A percentile compares a stretch with the other conserved stretches of the same genome.
These are phyloP conservation scores for Russula dissimulans DNA, from an alignment of 768 basidiomycete species.

Conservation along the genomic window DNA sequence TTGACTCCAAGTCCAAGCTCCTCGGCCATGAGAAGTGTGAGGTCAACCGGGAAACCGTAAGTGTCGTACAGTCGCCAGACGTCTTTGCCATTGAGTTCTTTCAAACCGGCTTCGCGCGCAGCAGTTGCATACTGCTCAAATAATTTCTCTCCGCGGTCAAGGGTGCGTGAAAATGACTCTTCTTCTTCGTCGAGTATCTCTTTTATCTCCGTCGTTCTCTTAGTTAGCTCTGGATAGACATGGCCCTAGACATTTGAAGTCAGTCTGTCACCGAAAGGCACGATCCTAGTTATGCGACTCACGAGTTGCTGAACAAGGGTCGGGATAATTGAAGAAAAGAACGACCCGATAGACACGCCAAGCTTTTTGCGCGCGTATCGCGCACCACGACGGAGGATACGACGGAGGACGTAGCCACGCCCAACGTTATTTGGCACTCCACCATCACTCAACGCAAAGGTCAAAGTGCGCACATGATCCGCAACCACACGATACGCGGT, in stretches of 20 bases:
- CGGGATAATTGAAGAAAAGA: conserved; percentile 90
- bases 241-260: conserved; percentile 43
- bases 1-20: conserved; percentile 81
- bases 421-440: conserved; percentile 96
- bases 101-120: conserved; percentile 52
- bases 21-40: conserved; percentile 95
- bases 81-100: conserved; percentile 77
- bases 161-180: conserved; percentile 92
- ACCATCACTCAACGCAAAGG: conserved; percentile 93
- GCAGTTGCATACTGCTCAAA: conserved; percentile 80
- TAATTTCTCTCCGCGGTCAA: conserved; percentile 92
- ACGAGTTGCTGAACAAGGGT: conserved; percentile 87
- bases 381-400: conserved; percentile 90
- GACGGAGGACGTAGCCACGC: conserved; percentile 91
- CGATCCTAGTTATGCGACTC: conserved; percentile 20
- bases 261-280: neutral
- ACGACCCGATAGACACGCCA: conserved; percentile 82
- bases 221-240: conserved; percentile 89
- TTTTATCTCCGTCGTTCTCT: conserved; percentile 72
- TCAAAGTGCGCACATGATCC: conserved; percentile 92
- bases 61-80: conserved; percentile 98
- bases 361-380: conserved; percentile 94
- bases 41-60: conserved; percentile 94
- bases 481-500: conserved; percentile 97
- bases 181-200: conserved; percentile 98